Evolutionary conservation across 139 green algal genomes (phyloP).

Genomic region (Coelastrella sp.): DNA sequence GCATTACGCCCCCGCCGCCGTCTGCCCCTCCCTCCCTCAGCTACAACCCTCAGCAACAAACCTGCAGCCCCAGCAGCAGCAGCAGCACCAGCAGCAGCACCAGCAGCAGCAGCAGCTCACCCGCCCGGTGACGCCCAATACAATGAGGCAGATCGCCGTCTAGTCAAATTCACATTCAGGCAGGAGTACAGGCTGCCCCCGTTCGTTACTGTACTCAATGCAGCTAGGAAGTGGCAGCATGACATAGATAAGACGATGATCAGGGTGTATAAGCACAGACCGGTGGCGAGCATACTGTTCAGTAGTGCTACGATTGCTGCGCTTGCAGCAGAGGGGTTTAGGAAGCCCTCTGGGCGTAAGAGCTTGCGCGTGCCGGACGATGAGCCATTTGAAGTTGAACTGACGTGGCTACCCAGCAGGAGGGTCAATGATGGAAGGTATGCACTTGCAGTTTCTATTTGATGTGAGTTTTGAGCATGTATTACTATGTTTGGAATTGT

Average conservation of each 20-base stretch:
- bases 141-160: neutral
- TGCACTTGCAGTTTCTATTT: neutral
- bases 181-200: slow-evolving; percentile 4
- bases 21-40: neutral
- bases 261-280: neutral
- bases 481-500: neutral
- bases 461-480: neutral
- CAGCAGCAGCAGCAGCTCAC: neutral
- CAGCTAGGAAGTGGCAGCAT: neutral
- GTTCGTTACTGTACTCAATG: slow-evolving; percentile 1
- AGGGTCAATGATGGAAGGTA: neutral
- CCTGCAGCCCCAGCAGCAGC: slow-evolving; percentile 5
- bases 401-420: neutral
- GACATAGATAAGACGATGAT: neutral
- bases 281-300: neutral
- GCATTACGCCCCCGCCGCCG: neutral
- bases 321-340: neutral
- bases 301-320: neutral
- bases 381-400: neutral
- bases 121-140: neutral
- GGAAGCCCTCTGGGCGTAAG: neutral
- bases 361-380: neutral
- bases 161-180: neutral
- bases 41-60: neutral
- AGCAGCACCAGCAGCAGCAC: neutral